phyloP scores from a whole-genome alignment of 305 asterid species.

The Ajuga reptans region DNA sequence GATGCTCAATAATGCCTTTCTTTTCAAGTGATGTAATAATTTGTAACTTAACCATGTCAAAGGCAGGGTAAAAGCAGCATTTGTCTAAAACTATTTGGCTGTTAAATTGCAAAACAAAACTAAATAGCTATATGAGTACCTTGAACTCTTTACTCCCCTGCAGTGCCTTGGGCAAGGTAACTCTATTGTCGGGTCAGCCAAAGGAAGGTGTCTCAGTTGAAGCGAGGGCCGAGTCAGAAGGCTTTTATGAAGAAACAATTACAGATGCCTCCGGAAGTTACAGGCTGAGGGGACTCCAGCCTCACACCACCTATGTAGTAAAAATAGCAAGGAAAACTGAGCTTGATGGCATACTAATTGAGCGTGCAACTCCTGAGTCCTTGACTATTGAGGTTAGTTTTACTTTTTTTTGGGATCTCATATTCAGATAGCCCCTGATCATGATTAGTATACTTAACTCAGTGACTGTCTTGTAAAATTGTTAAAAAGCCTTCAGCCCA shows the following conservation, averaged over 20 bases:
- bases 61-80: background rate
- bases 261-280: constrained; percentile 79
- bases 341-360: constrained; percentile 42
- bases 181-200: constrained; percentile 85
- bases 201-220: constrained; percentile 77
- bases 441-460: background rate
- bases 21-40: background rate
- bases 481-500: background rate
- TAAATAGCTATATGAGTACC: constrained; percentile 12
- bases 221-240: constrained; percentile 84
- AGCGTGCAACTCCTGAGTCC: constrained; percentile 83
- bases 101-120: background rate
- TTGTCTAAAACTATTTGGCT: background rate
- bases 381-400: constrained; percentile 55
- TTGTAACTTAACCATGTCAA: background rate
- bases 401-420: constrained; percentile 16
- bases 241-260: constrained; percentile 82
- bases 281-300: constrained; percentile 89
- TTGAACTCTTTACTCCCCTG: constrained; percentile 24
- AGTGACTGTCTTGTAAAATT: background rate
- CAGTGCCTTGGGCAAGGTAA: constrained; percentile 84
- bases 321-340: constrained; percentile 64
- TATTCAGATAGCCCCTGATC: background rate
- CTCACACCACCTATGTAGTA: constrained; percentile 62
- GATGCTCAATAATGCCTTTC: background rate